Percentiles rank a stretch among this genome's conserved stretches.
These are phyloP conservation scores for Fusarium verticillioides DNA, from an alignment of 2,329 filamentous ascomycete species.

Conservation along the genomic window DNA sequence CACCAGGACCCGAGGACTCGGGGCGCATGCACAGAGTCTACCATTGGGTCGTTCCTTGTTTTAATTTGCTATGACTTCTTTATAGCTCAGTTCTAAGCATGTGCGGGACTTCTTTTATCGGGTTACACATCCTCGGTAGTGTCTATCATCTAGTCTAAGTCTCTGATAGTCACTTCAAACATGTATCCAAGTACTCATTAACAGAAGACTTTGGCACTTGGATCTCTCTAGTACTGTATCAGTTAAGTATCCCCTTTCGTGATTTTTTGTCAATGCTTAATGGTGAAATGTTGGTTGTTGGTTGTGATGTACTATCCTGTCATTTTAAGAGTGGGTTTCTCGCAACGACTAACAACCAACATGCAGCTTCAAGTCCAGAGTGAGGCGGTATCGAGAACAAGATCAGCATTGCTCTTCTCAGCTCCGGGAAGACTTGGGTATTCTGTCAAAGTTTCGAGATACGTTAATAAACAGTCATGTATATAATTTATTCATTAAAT, in stretches of 20 bases:
- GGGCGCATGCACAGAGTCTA: background rate
- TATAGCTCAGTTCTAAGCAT: background rate
- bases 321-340: background rate
- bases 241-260: no score
- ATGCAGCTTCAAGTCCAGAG: background rate
- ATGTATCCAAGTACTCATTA: no score
- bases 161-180: no score
- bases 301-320: background rate
- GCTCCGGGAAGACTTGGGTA: rapidly evolving
- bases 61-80: background rate
- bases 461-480: no score
- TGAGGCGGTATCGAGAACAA: background rate
- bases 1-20: background rate
- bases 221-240: no score
- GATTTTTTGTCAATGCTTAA: background rate
- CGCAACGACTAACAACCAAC: background rate
- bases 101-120: no score
- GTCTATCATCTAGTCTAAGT: background rate
- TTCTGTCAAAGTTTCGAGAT: rapidly evolving
- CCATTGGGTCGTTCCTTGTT: background rate
- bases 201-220: background rate
- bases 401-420: background rate
- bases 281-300: background rate
- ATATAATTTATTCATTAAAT: background rate
- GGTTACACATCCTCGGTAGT: background rate